Percentiles rank a stretch among this genome's conserved stretches.
phyloP scores from a whole-genome alignment of 805 yeast species.

The Metahyphopichia silvanorum region DNA sequence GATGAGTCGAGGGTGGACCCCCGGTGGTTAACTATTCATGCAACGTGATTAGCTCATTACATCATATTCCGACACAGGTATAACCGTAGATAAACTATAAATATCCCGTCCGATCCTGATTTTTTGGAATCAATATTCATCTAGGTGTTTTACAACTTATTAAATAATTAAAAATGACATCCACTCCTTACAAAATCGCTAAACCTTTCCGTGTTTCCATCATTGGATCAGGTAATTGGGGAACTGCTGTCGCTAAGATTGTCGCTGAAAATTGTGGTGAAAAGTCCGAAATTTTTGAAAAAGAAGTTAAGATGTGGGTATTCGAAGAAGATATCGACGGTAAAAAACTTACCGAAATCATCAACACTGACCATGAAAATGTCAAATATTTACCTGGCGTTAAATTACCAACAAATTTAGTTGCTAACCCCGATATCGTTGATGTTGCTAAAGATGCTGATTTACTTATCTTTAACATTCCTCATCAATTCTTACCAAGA shows the following conservation, averaged over 20 bases:
- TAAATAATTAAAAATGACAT: conserved; percentile 8
- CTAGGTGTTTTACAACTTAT: background rate
- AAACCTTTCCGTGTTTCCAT: conserved; percentile 49
- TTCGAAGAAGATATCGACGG: conserved; percentile 82
- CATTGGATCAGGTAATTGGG: conserved; percentile 98
- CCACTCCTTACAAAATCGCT: conserved; percentile 24
- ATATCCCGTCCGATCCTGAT: background rate
- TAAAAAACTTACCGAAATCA: conserved; percentile 79
- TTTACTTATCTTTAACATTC: conserved; percentile 87
- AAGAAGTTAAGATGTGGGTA: conserved; percentile 93
- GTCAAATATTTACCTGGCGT: conserved; percentile 92
- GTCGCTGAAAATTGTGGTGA: conserved; percentile 82
- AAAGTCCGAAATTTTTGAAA: conserved; percentile 69
- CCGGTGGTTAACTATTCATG: no score
- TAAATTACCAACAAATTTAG: conserved; percentile 77
- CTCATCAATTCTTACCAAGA: conserved; percentile 89
- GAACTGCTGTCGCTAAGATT: conserved; percentile 94
- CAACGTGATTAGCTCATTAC: no score
- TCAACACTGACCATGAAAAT: conserved; percentile 87
- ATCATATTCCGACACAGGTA: no score
- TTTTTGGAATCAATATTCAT: background rate
- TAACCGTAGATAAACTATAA: no score
- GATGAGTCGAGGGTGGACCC: no score
- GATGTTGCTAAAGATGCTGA: conserved; percentile 80
- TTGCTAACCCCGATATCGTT: conserved; percentile 82